phyloP scores from a whole-genome alignment of 768 basidiomycete species.

The Tricholoma furcatifolium region DNA sequence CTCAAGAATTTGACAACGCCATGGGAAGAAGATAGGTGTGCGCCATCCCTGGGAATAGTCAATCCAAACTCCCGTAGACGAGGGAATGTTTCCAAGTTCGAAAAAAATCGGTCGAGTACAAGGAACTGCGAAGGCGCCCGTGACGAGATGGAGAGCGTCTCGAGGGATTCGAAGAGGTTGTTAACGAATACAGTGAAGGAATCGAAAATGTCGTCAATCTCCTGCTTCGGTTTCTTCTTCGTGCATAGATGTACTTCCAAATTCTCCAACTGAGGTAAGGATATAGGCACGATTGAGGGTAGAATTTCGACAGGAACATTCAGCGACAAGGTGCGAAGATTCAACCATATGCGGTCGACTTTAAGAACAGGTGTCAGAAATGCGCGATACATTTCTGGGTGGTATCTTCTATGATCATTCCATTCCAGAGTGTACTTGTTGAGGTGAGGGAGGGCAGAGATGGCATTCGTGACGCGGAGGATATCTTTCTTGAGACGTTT shows the following conservation, averaged over 20 bases:
- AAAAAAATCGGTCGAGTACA: constrained; percentile 38
- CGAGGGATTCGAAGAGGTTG: constrained; percentile 37
- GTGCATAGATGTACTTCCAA: constrained; percentile 38
- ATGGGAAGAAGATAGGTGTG: constrained; percentile 33
- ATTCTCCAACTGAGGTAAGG: constrained; percentile 32
- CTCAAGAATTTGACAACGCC: constrained; percentile 34
- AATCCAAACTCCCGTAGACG: constrained; percentile 35
- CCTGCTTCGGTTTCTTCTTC: constrained; percentile 18
- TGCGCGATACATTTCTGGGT: constrained; percentile 35
- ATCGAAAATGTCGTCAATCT: constrained; percentile 37
- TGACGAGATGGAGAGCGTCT: constrained; percentile 34
- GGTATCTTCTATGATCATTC: constrained; percentile 32
- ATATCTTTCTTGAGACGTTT: constrained; percentile 38
- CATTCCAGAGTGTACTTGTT: constrained; percentile 40
- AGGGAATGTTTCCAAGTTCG: constrained; percentile 36
- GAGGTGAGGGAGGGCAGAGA: constrained; percentile 31
- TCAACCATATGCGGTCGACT: constrained; percentile 23
- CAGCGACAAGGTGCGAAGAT: constrained; percentile 32
- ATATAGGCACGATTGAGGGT: constrained; percentile 28
- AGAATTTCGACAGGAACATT: constrained; percentile 39
- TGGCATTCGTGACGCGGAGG: constrained; percentile 28
- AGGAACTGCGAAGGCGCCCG: constrained; percentile 35
- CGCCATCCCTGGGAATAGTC: constrained; percentile 45
- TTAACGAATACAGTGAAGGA: constrained; percentile 45
- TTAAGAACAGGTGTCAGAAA: constrained; percentile 35